phyloP scores from a whole-genome alignment of 2,329 filamentous ascomycete genomes.

The Cryphonectria carpinicola region DNA sequence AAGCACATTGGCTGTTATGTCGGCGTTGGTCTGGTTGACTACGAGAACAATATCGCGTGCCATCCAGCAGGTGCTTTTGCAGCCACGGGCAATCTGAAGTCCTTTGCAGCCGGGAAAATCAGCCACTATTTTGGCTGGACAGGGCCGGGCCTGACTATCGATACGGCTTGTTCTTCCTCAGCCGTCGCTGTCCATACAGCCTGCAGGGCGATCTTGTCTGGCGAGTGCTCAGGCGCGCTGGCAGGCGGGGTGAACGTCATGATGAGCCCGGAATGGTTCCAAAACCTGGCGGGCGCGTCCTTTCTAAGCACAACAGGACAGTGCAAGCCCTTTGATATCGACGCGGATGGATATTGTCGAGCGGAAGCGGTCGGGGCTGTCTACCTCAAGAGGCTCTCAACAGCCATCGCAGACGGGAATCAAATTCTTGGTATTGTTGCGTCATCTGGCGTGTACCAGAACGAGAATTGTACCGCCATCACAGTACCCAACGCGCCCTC shows the following conservation, averaged over 20 bases:
- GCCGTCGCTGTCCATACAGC: constrained; percentile 44
- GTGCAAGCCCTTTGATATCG: constrained; percentile 39
- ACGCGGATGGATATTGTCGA: constrained; percentile 53
- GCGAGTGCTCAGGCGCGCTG: constrained; percentile 39
- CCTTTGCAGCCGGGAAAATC: constrained; percentile 37
- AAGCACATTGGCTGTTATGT: constrained; percentile 42
- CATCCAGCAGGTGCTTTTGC: constrained; percentile 43
- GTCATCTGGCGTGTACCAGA: constrained; percentile 44
- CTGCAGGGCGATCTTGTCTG: constrained; percentile 33
- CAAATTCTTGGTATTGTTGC: constrained; percentile 46
- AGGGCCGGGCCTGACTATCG: constrained; percentile 37
- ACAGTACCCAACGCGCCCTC: constrained; percentile 34
- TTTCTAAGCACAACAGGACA: constrained; percentile 39
- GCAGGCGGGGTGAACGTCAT: constrained; percentile 39
- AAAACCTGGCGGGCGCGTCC: constrained; percentile 36
- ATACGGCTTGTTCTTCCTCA: constrained; percentile 45
- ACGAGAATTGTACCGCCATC: constrained; percentile 41
- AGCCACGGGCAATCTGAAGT: constrained; percentile 34
- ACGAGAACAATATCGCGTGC: constrained; percentile 44
- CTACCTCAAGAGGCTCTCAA: constrained; percentile 51
- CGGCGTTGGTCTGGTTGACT: constrained; percentile 41
- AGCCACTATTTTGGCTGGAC: constrained; percentile 42
- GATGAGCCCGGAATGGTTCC: constrained; percentile 32
- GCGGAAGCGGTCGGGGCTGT: constrained; percentile 52
- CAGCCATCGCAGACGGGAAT: constrained; percentile 53